Conservation (phyloP, 106 monocot species). For the Phalaenopsis aphrodite region DNA sequence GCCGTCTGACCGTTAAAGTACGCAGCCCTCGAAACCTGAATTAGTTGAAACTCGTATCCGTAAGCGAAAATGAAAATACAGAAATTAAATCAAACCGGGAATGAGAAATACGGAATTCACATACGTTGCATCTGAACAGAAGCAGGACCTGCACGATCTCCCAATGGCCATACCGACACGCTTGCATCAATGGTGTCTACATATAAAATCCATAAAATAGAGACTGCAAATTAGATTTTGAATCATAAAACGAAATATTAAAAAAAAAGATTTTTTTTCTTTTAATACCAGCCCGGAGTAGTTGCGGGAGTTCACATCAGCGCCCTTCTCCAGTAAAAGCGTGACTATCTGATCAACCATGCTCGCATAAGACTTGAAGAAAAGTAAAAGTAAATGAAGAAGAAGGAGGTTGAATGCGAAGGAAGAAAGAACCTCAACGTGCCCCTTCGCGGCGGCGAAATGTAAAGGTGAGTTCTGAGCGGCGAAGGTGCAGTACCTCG, state of each 20-base stretch:
- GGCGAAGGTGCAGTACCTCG: constrained; percentile 58
- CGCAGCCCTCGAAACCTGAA: constrained; percentile 16
- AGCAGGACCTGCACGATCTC: constrained; percentile 19
- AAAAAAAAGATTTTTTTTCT: neutral
- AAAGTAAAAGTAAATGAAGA: neutral
- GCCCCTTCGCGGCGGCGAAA: constrained; percentile 72
- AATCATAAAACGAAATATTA: neutral
- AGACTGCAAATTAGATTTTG: neutral
- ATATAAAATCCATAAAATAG: neutral
- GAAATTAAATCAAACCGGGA: neutral
- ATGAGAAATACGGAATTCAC: neutral
- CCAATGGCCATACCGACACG: constrained; percentile 18
- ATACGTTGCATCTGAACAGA: constrained; percentile 11
- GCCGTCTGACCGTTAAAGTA: constrained; percentile 14
- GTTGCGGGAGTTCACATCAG: constrained; percentile 78
- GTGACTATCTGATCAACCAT: constrained; percentile 39
- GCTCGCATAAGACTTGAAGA: neutral
- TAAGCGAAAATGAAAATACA: neutral
- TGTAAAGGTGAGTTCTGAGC: constrained; percentile 81
- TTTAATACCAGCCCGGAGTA: constrained; percentile 59
- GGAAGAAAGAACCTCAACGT: constrained; percentile 41
- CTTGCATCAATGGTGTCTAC: constrained; percentile 27
- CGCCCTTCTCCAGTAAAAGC: constrained; percentile 63
- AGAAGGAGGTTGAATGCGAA: neutral
- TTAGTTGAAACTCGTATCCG: neutral